phyloP scores from a whole-genome alignment of 2,329 filamentous ascomycete species.

The Colletotrichum graminicola region DNA sequence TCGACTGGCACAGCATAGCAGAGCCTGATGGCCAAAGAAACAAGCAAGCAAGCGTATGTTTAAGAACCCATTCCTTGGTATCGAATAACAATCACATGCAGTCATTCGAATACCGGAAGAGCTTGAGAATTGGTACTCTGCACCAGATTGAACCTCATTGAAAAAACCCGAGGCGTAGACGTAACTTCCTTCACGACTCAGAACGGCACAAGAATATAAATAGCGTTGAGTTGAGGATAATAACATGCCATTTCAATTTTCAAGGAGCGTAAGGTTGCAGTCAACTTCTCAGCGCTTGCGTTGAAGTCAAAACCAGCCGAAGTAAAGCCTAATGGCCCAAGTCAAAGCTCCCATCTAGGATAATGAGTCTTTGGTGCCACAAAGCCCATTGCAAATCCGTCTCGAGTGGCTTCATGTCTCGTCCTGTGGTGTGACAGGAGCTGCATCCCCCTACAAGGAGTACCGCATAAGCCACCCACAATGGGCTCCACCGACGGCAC shows the following conservation, averaged over 20 bases:
- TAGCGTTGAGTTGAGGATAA: background rate
- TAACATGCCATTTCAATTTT: background rate
- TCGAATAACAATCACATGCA: too few species aligned
- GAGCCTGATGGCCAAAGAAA: background rate
- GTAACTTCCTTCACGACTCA: background rate
- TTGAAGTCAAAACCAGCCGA: background rate
- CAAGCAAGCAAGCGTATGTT: background rate
- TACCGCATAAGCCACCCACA: slow-evolving; percentile 6
- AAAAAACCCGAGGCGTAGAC: background rate
- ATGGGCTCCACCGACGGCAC: slow-evolving; percentile 20
- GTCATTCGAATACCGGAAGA: background rate
- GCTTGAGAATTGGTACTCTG: background rate
- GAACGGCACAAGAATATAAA: background rate
- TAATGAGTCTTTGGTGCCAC: slow-evolving; percentile 8
- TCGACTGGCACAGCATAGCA: background rate
- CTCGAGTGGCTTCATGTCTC: slow-evolving; percentile 19
- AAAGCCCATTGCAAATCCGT: slow-evolving; percentile 8
- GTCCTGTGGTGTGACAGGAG: slow-evolving; percentile 20
- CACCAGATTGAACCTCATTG: background rate
- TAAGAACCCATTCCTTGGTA: background rate
- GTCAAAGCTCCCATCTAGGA: background rate
- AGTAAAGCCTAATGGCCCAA: background rate
- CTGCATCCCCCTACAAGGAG: slow-evolving; percentile 21
- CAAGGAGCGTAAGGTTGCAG: background rate
- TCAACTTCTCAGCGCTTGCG: background rate